Conservation (phyloP, 139 green algal species). For the Closterium sp. region DNA sequence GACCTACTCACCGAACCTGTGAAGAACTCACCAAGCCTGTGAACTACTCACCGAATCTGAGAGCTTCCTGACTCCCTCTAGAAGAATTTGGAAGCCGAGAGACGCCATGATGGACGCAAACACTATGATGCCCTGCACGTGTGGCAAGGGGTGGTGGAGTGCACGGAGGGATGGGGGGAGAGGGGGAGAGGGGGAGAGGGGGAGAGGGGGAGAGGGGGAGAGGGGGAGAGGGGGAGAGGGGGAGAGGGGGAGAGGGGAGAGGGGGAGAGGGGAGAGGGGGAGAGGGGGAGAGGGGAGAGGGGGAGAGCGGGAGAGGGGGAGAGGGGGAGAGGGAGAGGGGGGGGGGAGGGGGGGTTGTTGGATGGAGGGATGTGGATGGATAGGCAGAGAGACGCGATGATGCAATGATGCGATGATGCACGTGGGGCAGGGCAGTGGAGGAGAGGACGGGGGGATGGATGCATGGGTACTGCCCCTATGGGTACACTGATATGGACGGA, state of each 20-base stretch:
- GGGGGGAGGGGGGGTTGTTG: not conserved
- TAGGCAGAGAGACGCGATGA: conserved; percentile 11
- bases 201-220: not conserved
- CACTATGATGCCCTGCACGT: not conserved
- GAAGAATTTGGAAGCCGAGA: no score
- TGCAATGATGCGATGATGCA: no score
- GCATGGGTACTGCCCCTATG: no score
- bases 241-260: not conserved
- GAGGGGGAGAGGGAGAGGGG: not conserved
- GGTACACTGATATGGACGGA: no score
- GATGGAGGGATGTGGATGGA: not conserved
- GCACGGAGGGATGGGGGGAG: not conserved
- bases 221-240: conserved; percentile 13
- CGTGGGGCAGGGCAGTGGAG: no score
- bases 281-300: not conserved
- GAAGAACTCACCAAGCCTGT: not conserved
- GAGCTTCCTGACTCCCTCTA: no score
- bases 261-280: not conserved
- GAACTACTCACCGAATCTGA: not conserved
- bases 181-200: not conserved
- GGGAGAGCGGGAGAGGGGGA: not conserved
- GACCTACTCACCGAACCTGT: no score
- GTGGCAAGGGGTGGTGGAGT: no score
- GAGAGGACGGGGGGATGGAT: no score
- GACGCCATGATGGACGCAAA: no score